Base-by-base conservation (phyloP, 148 eudicot genomes). In the Rhododendron griersonianum region DNA sequence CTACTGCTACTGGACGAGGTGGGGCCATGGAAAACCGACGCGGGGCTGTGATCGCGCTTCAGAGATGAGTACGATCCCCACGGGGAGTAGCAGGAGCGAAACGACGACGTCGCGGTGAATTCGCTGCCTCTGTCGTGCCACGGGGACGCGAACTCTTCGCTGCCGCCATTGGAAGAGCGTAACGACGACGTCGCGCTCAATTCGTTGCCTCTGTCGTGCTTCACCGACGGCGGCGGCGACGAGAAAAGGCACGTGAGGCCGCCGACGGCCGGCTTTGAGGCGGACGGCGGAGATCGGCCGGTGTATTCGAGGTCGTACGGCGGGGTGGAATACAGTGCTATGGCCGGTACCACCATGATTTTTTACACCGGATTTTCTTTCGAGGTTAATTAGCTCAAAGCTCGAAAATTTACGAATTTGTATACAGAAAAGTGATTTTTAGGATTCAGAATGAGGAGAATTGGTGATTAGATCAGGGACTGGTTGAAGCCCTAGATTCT, bases 41-140 rank as follows among this genome's bases (percentile, higher is more conserved):
- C 95, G 1, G 99, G 99, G 83, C 98, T 95, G 86, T 90, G 95
- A 88, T 94, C 96, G 21, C 92, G 86, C 86, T 92, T 94, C 87
- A 89, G 78, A 44, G 91, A 91, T 61, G 73, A 67, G 2, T n/a
- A 67, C 11, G 97, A 91, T 65, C 89, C 84, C 77, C 88, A 81
- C 23, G 92, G 81, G 25, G 85, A 81, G 76, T 87, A 80, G 45
- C 57, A 90, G 18, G 94, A 91, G 18, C 95, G 89, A 84, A 89
- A 93, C 11, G 95, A 93, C 25, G 92, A 92, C 11, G 95, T 92
- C n/a, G 91, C 88, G 45, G 90, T 86, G 28, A 92, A 85, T 44
- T 95, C 95, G 2, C 89, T 92, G 1, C 89, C 85, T 35, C 85
- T 91, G 44, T 91, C 93, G 28, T 86, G 90, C 85, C 93, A 79